Conservation (phyloP, 495 filamentous ascomycete species). For the Alectoria sarmentosa region DNA sequence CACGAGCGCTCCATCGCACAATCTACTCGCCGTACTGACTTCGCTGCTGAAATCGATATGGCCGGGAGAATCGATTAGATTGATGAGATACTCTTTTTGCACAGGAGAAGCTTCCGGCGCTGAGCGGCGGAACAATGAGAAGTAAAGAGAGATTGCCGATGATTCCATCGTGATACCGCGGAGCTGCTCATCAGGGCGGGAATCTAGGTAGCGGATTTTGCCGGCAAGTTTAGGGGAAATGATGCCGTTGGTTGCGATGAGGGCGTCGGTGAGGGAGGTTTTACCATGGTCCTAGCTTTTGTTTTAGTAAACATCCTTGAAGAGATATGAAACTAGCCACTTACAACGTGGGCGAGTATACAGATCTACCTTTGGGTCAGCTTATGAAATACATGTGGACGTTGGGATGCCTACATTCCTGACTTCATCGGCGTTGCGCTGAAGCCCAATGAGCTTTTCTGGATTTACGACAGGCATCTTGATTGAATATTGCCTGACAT, state of each 20-base stretch:
- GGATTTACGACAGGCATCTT: slow-evolving; percentile 84
- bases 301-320: slow-evolving; percentile 13
- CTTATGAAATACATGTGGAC: slow-evolving; percentile 27
- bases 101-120: slow-evolving; percentile 60
- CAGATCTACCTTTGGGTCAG: slow-evolving; percentile 67
- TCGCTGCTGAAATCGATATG: slow-evolving; percentile 99
- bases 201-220: slow-evolving; percentile 97
- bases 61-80: slow-evolving; percentile 95
- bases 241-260: slow-evolving; percentile 98
- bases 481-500: slow-evolving; percentile 28
- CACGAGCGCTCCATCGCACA: slow-evolving; percentile 92
- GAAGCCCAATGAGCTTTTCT: slow-evolving; percentile 78
- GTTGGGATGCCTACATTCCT: slow-evolving; percentile 63
- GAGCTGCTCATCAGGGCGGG: slow-evolving; percentile 91
- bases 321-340: slow-evolving; percentile 24
- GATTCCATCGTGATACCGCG: slow-evolving; percentile 99
- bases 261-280: slow-evolving; percentile 91
- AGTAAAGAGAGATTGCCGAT: slow-evolving; percentile 93
- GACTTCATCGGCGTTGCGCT: slow-evolving; percentile 76
- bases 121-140: slow-evolving; percentile 74
- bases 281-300: slow-evolving; percentile 78
- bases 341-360: slow-evolving; percentile 91
- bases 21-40: slow-evolving; percentile 87
- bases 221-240: slow-evolving; percentile 96
- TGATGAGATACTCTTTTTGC: slow-evolving; percentile 87